phyloP scores from a whole-genome alignment of 345 rosid genomes.

The Fremontodendron californicum region DNA sequence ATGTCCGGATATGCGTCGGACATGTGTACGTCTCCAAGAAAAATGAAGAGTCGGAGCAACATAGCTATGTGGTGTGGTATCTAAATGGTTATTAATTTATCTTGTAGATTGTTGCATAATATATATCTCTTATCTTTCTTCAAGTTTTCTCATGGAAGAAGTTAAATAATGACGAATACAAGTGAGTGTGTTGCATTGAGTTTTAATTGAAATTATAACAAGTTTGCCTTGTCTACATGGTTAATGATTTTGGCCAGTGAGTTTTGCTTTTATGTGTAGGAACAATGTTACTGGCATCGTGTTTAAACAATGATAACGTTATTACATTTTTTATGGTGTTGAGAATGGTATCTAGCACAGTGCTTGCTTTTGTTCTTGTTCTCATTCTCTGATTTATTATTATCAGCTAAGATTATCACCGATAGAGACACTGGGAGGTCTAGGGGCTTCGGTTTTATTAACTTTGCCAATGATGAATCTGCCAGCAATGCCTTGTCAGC shows the following conservation, averaged over 20 bases:
- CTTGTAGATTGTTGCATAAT: not conserved
- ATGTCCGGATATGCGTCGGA: too few relatives aligned
- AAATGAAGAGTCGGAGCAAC: too few relatives aligned
- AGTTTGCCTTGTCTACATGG: not conserved
- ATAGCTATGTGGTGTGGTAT: too few relatives aligned
- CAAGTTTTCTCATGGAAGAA: not conserved
- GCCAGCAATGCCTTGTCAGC: conserved; percentile 55
- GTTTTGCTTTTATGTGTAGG: not conserved
- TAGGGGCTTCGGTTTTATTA: conserved; percentile 72
- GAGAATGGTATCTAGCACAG: not conserved
- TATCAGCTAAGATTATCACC: conserved; percentile 45
- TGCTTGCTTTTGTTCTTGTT: not conserved
- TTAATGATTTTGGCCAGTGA: not conserved
- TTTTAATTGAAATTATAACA: not conserved
- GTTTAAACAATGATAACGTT: not conserved
- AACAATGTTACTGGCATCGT: not conserved
- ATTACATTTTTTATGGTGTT: not conserved
- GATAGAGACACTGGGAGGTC: conserved; percentile 79
- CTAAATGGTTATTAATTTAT: not conserved
- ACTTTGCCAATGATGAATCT: conserved; percentile 29
- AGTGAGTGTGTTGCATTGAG: not conserved
- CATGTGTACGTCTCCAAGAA: too few relatives aligned
- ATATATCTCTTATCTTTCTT: not conserved
- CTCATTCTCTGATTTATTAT: conserved; percentile 10
- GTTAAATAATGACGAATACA: not conserved